These are phyloP conservation scores for Firmiana major DNA, from an alignment of 345 rosid genomes.

Conservation along the genomic window DNA sequence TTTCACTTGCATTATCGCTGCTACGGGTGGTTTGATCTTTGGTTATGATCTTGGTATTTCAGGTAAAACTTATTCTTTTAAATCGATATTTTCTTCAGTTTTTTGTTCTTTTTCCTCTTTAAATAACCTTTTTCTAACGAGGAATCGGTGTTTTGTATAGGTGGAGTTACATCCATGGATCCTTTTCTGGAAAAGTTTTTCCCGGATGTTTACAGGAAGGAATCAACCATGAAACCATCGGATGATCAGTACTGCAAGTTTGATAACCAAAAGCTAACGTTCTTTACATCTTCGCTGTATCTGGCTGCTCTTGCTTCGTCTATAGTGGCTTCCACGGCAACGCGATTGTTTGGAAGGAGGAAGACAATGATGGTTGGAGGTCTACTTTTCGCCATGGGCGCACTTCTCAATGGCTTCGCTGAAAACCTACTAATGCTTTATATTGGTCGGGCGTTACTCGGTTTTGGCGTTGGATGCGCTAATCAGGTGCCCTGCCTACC, in stretches of 20 bases:
- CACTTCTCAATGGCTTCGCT: slow-evolving; percentile 71
- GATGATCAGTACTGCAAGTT: slow-evolving; percentile 72
- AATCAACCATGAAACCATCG: slow-evolving; percentile 27
- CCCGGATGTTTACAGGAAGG: slow-evolving; percentile 55
- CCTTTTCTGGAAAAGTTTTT: slow-evolving; percentile 64
- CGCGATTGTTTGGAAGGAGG: slow-evolving; percentile 66
- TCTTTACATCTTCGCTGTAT: slow-evolving; percentile 93
- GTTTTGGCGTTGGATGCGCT: slow-evolving; percentile 93
- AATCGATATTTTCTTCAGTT: too few relatives aligned
- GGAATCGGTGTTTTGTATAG: slow-evolving; percentile 22
- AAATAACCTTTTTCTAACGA: too few relatives aligned
- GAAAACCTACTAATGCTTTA: slow-evolving; percentile 73
- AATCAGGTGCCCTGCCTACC: slow-evolving; percentile 57
- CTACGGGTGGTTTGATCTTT: slow-evolving; percentile 93
- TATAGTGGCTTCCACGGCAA: slow-evolving; percentile 68
- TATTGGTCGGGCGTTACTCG: slow-evolving; percentile 77
- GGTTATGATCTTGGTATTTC: slow-evolving; percentile 97
- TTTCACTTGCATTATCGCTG: slow-evolving; percentile 74
- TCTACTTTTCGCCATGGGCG: slow-evolving; percentile 67
- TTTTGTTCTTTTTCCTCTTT: too few relatives aligned
- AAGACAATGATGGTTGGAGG: slow-evolving; percentile 87
- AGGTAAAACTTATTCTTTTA: slow-evolving; percentile 29
- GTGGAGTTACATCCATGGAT: slow-evolving; percentile 89
- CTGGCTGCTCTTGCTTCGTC: slow-evolving; percentile 76
- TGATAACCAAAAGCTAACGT: slow-evolving; percentile 60